phyloP scores from a whole-genome alignment of 148 eudicot species.

The Polygonum maritimum region DNA sequence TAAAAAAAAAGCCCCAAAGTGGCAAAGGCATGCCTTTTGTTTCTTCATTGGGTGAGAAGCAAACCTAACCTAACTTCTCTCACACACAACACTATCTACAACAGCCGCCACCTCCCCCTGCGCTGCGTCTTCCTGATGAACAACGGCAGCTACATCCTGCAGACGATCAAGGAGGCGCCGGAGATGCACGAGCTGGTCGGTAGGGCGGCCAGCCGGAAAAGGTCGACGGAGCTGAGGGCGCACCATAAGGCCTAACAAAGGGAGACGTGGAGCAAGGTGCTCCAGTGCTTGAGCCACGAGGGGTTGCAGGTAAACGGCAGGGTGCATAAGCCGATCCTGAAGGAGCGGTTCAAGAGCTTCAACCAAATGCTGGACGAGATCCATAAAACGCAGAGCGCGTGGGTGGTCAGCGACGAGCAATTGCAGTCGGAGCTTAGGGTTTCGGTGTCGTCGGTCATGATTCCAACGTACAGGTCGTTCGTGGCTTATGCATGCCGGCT shows the following conservation, averaged over 20 bases:
- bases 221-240: constrained; percentile 31
- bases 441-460: constrained; percentile 73
- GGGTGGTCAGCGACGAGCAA: constrained; percentile 90
- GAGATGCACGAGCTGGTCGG: constrained; percentile 28
- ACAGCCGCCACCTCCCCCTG: not conserved
- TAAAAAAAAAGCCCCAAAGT: too few species aligned
- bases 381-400: constrained; percentile 51
- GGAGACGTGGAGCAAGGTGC: constrained; percentile 60
- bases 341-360: constrained; percentile 80
- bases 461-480: constrained; percentile 76
- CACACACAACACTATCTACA: too few species aligned
- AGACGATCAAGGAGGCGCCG: constrained; percentile 29
- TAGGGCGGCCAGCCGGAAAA: constrained; percentile 28
- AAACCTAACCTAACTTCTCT: too few species aligned
- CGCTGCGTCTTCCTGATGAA: constrained; percentile 12
- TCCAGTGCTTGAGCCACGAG: constrained; percentile 49
- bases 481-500: constrained; percentile 17
- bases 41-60: too few species aligned
- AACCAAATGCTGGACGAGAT: constrained; percentile 76
- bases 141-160: constrained; percentile 43
- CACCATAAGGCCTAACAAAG: constrained; percentile 41
- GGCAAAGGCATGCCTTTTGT: too few species aligned
- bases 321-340: constrained; percentile 56
- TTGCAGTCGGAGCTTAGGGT: constrained; percentile 88
- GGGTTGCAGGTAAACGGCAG: constrained; percentile 69